Conservation (phyloP, 805 yeast species). For the Saccharomycopsis fibuligera region DNA sequence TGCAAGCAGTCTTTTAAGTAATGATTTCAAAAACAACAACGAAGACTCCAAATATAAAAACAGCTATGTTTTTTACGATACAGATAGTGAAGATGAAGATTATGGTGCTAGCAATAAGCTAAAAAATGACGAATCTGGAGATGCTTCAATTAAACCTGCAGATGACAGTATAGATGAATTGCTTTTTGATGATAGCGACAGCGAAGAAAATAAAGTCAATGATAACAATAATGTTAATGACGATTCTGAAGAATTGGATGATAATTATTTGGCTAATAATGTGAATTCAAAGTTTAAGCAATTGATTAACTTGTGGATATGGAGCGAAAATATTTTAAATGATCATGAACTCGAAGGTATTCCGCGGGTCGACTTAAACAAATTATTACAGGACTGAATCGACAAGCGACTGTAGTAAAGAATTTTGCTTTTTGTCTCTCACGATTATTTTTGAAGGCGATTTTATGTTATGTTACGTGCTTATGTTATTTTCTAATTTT, state of each 20-base stretch:
- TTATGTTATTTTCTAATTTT: too few species aligned
- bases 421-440: too few species aligned
- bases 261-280: conserved; percentile 4
- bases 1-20: background rate
- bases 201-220: background rate
- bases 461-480: too few species aligned
- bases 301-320: conserved; percentile 20
- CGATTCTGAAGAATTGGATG: conserved; percentile 4
- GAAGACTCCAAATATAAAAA: conserved; percentile 3
- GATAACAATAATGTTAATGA: background rate
- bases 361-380: background rate
- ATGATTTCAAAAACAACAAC: conserved; percentile 8
- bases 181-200: conserved; percentile 12
- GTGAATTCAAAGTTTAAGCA: conserved; percentile 20
- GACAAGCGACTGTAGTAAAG: too few species aligned
- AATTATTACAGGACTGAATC: too few species aligned
- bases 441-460: too few species aligned
- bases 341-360: background rate
- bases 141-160: conserved; percentile 19
- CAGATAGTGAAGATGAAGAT: conserved; percentile 10
- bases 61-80: conserved; percentile 15
- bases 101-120: background rate
- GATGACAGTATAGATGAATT: conserved; percentile 20
- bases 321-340: conserved; percentile 16
- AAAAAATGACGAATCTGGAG: conserved; percentile 19